Conservation (phyloP, 1,139 yeast species). For the Meyerozyma athensensis region DNA sequence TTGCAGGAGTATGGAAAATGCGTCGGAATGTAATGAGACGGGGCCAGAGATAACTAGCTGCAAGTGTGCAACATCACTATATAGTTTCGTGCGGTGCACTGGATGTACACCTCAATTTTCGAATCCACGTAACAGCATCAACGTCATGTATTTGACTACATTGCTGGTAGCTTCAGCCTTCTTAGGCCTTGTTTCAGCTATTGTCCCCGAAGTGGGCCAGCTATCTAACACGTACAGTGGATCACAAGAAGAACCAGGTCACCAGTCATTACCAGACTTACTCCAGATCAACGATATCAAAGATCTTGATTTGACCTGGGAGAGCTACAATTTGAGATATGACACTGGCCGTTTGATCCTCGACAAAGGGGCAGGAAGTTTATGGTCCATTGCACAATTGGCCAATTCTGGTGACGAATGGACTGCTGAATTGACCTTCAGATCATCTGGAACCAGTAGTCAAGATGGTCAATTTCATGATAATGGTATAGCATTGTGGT, state of each 20-base stretch:
- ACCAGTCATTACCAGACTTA: conserved; percentile 31
- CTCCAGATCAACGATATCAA: conserved; percentile 18
- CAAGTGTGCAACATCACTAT: neutral
- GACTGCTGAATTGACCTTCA: conserved; percentile 57
- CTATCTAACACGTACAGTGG: neutral
- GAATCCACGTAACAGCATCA: neutral
- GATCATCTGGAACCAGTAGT: conserved; percentile 45
- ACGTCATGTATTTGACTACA: neutral
- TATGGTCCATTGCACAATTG: conserved; percentile 44
- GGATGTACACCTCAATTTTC: neutral
- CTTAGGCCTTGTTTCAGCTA: neutral
- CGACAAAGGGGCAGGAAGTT: conserved; percentile 37
- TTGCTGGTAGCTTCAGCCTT: neutral
- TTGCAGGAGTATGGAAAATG: conserved; percentile 60
- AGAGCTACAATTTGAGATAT: conserved; percentile 22
- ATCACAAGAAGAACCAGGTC: conserved; percentile 16
- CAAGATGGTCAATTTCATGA: conserved; percentile 24
- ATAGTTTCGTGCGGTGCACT: neutral
- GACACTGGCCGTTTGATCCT: conserved; percentile 40
- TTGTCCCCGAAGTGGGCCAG: conserved; percentile 1
- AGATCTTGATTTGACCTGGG: conserved; percentile 28
- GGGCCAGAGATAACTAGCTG: conserved; percentile 7
- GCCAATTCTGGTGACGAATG: conserved; percentile 39
- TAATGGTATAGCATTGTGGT: conserved; percentile 53
- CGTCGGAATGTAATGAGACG: conserved; percentile 61